Evolutionary conservation across 257 asterid genomes (phyloP), one percentile per base, ranked within the genome.

Genomic region (Fraxinus americana): DNA sequence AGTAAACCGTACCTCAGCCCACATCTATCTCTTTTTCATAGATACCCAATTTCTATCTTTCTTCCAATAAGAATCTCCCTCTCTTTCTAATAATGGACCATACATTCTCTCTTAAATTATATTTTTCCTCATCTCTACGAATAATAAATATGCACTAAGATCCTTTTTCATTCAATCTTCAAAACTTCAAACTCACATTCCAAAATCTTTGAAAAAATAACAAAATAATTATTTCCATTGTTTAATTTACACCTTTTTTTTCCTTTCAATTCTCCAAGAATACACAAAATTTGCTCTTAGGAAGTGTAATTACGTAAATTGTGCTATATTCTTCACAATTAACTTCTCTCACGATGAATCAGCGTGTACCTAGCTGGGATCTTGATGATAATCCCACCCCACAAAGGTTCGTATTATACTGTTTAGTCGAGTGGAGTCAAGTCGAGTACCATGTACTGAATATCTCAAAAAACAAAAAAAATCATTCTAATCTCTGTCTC

Each of bases 321-420:
- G 21, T 19, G 63, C 63, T 16, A 17, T 1, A 52, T 52, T 3
- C 63, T 3, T 14, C 63, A 16, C 71, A 30, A 13, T 50, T 14
- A 25, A 2, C 36, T 63, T 63, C 34, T n/a, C 30, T 63, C 35
- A 63, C 48, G 52, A 92, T 92, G 98, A 90, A 52, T 76, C 96
- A 87, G 80, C 88, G 97, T 38, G 97, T 89, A 3, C 98, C 97
- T 4, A 88, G 90, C 54, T 90, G 98, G 97, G 91, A 88, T 41
- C 48, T 85, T 4, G 90, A 87, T 2, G 87, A 89, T 4, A 74
- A 77, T 74, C 75, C 73, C 10, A 6, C 38, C 16, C 84, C 84
- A 21, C 73, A 80, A 0, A 79, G 75, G 74, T 19, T 72, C 50
- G 35, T 25, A 48, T 36, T 16, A 52, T 65, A 77, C 16, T 2